Conservation (phyloP, 257 asterid genomes). For the Forsythia viridissima region DNA sequence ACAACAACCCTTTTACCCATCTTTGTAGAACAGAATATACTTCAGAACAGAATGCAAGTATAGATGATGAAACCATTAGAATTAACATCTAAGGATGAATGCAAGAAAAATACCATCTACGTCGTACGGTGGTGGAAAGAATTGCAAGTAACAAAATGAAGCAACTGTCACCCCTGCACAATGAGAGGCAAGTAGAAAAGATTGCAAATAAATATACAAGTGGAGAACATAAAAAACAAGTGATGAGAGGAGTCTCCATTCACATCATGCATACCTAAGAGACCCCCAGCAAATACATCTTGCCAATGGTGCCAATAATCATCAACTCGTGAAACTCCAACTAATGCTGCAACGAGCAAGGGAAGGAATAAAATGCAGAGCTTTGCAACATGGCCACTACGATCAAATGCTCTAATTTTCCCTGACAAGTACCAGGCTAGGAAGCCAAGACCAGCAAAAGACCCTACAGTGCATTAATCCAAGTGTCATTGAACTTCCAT, state of each 20-base stretch:
- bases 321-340: constrained; percentile 84
- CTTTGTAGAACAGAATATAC: not conserved
- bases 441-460: constrained; percentile 87
- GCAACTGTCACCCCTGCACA: constrained; percentile 79
- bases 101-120: constrained; percentile 57
- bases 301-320: constrained; percentile 94
- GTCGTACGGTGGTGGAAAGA: constrained; percentile 89
- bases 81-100: not conserved
- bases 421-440: constrained; percentile 78
- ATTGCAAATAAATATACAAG: constrained; percentile 14
- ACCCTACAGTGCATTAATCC: constrained; percentile 52
- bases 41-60: not conserved
- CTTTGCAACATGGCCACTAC: constrained; percentile 74
- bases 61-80: not conserved
- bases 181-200: constrained; percentile 22
- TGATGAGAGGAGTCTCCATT: constrained; percentile 14
- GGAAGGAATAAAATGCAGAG: constrained; percentile 67
- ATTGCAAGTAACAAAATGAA: constrained; percentile 86
- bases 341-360: constrained; percentile 70
- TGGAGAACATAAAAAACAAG: constrained; percentile 3
- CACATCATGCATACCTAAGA: constrained; percentile 47
- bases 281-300: constrained; percentile 76
- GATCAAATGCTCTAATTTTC: constrained; percentile 69
- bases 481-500: constrained; percentile 21
- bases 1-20: not conserved